Evolutionary conservation across 2,329 filamentous ascomycete genomes (phyloP), one percentile per base, ranked within the genome.

Genomic region (Apiospora aurea): DNA sequence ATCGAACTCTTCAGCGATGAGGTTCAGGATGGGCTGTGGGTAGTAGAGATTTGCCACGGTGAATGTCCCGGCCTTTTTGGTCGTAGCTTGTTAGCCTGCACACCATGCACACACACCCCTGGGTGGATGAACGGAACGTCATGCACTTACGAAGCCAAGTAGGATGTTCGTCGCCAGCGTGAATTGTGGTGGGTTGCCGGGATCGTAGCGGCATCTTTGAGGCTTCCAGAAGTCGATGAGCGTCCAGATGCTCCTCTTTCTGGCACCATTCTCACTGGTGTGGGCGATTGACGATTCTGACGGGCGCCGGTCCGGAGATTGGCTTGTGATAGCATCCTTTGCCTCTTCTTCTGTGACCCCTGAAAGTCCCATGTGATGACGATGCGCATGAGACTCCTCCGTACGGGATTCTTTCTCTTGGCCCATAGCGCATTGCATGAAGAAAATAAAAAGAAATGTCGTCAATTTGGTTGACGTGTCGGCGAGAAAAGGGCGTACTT

Each of bases 11-110:
- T 82, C 75, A 0, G 91, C 91, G 41, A 93, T 81, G 41, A 92
- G 86, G 74, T 92, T 91, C 18, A 93, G 82, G 66, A 93, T 91
- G 0, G 91, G 91, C 75, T 93, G 91, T 44, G 86, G 89, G 79
- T 93, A 93, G 81, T 93, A 93, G 14, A 93, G 82, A 77, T 93
- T 93, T 21, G 91, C 91, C 24, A 93, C 91, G 2, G 90, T 91
- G 76, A 91, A 88, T n/a, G 88, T 86, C 2, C 80, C 80, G 47
- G 83, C 81, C 82, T 80, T 46, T 70, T 16, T 1, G 8, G 18
- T 34, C n/a, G 1, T 1, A 69, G 14, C 24, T 26, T 47, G 70
- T 61, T 43, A 47, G 26, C 13, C 4, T 46, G 18, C 44, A 46
- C 34, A 41, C 18, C 1, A 10, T 3, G 6, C 29, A 21, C 11